These are phyloP conservation scores for Phytophthora ramorum DNA, from an alignment of 352 stramenopile species.

Conservation along the genomic window DNA sequence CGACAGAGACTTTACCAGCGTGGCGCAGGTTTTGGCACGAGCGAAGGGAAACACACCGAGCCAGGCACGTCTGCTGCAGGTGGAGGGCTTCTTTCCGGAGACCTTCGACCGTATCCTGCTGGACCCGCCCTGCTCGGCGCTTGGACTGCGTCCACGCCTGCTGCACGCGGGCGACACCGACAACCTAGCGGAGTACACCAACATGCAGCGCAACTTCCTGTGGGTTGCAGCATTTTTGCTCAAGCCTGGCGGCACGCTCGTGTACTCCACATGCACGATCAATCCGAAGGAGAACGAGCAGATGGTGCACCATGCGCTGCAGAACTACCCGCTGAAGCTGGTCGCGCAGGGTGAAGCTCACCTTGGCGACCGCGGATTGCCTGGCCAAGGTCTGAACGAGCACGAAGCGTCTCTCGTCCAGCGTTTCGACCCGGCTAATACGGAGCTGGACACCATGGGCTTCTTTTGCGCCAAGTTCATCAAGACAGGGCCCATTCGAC, in stretches of 20 bases:
- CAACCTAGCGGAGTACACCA: constrained; percentile 81
- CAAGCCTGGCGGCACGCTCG: constrained; percentile 91
- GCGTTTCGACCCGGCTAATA: constrained; percentile 89
- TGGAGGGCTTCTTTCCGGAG: constrained; percentile 91
- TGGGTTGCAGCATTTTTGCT: constrained; percentile 90
- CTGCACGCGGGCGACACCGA: constrained; percentile 76
- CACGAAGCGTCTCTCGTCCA: constrained; percentile 80
- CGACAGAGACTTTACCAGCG: constrained; percentile 40
- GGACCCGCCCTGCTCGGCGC: constrained; percentile 92
- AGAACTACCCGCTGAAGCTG: constrained; percentile 88
- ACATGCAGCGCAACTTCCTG: constrained; percentile 91
- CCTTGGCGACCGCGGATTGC: constrained; percentile 72
- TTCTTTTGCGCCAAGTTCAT: constrained; percentile 95
- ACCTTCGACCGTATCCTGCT: constrained; percentile 95
- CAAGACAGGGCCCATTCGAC: constrained; percentile 75
- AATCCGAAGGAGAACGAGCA: constrained; percentile 93
- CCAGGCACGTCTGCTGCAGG: constrained; percentile 73
- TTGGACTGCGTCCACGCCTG: constrained; percentile 93
- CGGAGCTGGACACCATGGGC: constrained; percentile 90
- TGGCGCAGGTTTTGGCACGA: constrained; percentile 69
- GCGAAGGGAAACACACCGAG: constrained; percentile 45
- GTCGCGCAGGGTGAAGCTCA: constrained; percentile 59
- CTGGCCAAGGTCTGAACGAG: constrained; percentile 77
- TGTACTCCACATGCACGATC: constrained; percentile 97
- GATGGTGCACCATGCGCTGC: constrained; percentile 91